Evolutionary conservation across 148 eudicot genomes (phyloP).

Genomic region (Bassia scoparia): DNA sequence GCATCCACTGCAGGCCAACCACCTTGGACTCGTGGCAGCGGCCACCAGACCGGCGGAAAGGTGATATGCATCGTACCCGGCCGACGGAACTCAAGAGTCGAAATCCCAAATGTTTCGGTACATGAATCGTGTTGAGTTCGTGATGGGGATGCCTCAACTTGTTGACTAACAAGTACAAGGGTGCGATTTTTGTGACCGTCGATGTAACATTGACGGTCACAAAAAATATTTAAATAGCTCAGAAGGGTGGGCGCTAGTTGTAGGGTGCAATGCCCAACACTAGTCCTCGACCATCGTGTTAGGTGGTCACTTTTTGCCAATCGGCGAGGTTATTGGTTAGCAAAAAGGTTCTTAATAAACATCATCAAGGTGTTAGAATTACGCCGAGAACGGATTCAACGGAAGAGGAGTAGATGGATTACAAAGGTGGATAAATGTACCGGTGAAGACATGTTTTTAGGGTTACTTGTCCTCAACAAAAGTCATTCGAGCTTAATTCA

Average conservation of each 20-base stretch:
- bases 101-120: no score
- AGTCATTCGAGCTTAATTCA: constrained; percentile 23
- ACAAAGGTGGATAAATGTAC: constrained; percentile 41
- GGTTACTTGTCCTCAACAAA: constrained; percentile 28
- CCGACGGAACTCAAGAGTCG: no score
- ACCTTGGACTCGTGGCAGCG: no score
- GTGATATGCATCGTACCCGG: no score
- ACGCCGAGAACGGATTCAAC: background rate
- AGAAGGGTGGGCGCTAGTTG: constrained; percentile 18
- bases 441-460: constrained; percentile 45
- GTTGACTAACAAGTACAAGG: no score
- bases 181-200: no score
- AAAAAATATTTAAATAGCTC: no score
- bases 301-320: constrained; percentile 41
- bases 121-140: no score
- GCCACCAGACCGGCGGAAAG: no score
- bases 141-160: no score
- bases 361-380: constrained; percentile 7
- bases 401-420: constrained; percentile 36
- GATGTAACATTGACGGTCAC: no score
- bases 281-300: constrained; percentile 17
- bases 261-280: constrained; percentile 36
- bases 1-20: no score
- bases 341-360: constrained; percentile 13
- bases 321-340: constrained; percentile 34